Base-by-base conservation (phyloP, 208 protist genomes). In the Acanthamoeba sp. region DNA sequence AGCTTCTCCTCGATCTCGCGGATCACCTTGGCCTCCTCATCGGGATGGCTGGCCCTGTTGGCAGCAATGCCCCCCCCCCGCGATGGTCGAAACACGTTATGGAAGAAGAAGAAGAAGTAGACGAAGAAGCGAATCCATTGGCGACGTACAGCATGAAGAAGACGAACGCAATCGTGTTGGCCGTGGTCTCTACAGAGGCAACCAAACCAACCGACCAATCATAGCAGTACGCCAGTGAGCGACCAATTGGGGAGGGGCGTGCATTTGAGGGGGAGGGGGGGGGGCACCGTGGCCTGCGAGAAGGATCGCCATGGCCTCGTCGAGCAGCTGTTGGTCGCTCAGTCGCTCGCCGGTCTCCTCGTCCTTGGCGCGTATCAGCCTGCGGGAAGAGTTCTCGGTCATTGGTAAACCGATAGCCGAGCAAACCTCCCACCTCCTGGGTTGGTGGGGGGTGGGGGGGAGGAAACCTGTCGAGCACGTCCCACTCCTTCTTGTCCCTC, bases 321-420 rank as follows among this genome's bases (percentile, higher is more conserved):
- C 85, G 32, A 91, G 57, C 16, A 91, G 85, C 59, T 91, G 85
- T 55, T 91, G 85, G 34, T 91, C 85, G 85, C 85, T 91, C 57
- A 91, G 38, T 10, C 20, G 34, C n/a, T 91, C 38, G 9, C 85
- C 85, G 4, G 85, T 91, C 9, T 91, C 85, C 5, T 91, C 85
- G 27, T 91, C 85, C 48, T 27, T 36, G 20, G 85, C 85, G 2
- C 36, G 55, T 18, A 91, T 73, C 38, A 91, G 24, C 85, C 85
- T 91, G 14, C 2, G 14, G 9, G 6, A 38, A 5, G 20, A 7
- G n/a, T n/a, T n/a, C 10, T 38, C 20, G 12, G 64, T 10, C 32
- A 18, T 0, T 5, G 0, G 48, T 14, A 16, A 52, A 14, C 1
- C 1, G 14, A 9, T 52, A 20, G 48, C 7, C 2, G 1, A 9